A percentile compares a stretch with the other conserved stretches of the same genome.
These are phyloP conservation scores for Cladophialophora carrionii DNA, from an alignment of 2,329 filamentous ascomycete genomes.

Conservation along the genomic window DNA sequence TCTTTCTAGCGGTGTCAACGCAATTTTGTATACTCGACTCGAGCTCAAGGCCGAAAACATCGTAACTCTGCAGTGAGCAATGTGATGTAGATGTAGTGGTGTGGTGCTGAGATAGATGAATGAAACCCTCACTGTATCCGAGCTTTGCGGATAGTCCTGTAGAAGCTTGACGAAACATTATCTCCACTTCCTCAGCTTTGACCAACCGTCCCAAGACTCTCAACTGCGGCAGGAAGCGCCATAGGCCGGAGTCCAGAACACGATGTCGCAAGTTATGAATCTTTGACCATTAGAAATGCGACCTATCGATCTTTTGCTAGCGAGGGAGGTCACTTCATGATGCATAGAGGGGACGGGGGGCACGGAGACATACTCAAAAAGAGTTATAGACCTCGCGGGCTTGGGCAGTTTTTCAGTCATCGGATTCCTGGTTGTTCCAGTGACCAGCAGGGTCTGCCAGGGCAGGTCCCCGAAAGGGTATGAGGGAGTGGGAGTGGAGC, in stretches of 20 bases:
- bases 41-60: constrained; percentile 15
- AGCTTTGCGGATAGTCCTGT: constrained; percentile 1
- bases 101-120: constrained; percentile 4
- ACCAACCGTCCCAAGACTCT: constrained; percentile 2
- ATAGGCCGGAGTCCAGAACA: constrained; percentile 10
- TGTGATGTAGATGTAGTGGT: constrained; percentile 4
- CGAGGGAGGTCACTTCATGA: constrained; percentile 4
- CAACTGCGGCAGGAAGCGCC: constrained; percentile 4
- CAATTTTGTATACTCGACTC: constrained; percentile 21
- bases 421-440: constrained; percentile 6
- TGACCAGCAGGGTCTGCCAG: constrained; percentile 7
- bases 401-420: not conserved
- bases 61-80: constrained; percentile 18
- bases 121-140: constrained; percentile 3
- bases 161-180: constrained; percentile 2
- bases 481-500: not conserved
- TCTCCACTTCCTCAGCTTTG: constrained; percentile 8
- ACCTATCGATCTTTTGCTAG: constrained; percentile 10
- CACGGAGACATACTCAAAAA: constrained; percentile 3
- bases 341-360: not conserved
- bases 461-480: constrained; percentile 4
- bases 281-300: not conserved
- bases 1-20: not conserved
- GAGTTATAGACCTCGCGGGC: not conserved
- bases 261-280: not conserved